A percentile compares a stretch with the other conserved stretches of the same genome.
These are phyloP conservation scores for Yamadazyma nakazawae DNA, from an alignment of 805 yeast genomes.

Conservation along the genomic window DNA sequence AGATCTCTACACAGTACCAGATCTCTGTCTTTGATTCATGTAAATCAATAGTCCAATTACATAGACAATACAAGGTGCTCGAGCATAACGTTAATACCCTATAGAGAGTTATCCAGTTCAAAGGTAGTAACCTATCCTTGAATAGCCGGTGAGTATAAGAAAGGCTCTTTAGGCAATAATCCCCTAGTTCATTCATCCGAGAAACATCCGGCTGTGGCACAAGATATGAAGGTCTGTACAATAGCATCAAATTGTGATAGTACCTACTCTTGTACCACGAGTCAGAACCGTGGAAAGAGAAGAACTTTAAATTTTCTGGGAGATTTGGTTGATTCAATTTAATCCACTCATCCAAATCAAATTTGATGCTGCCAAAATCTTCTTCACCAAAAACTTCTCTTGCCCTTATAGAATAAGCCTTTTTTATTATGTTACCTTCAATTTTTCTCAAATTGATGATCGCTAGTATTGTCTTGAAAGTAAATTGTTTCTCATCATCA, in stretches of 20 bases:
- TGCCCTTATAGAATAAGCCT: constrained; percentile 45
- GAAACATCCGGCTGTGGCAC: constrained; percentile 43
- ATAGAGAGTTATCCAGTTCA: constrained; percentile 49
- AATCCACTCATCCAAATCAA: constrained; percentile 25
- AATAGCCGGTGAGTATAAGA: constrained; percentile 45
- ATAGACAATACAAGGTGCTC: constrained; percentile 44
- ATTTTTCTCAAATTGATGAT: constrained; percentile 44
- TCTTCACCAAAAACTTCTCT: constrained; percentile 19
- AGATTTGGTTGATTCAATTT: constrained; percentile 26
- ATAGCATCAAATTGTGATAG: constrained; percentile 43
- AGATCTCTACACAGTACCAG: constrained; percentile 43
- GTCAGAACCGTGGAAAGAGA: constrained; percentile 24
- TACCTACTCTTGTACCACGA: constrained; percentile 42
- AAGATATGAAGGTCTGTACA: constrained; percentile 50
- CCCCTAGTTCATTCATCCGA: constrained; percentile 41
- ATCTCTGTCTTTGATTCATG: constrained; percentile 45
- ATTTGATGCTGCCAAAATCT: constrained; percentile 1
- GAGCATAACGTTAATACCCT: constrained; percentile 47
- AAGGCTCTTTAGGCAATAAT: constrained; percentile 44
- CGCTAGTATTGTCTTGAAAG: constrained; percentile 37
- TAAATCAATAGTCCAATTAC: constrained; percentile 46
- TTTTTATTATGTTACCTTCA: constrained; percentile 45
- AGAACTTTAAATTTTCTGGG: constrained; percentile 34
- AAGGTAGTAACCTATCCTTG: constrained; percentile 42
- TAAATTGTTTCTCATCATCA: constrained; percentile 39